phyloP scores from a whole-genome alignment of 306 rosid species.

The Canavalia gladiata region DNA sequence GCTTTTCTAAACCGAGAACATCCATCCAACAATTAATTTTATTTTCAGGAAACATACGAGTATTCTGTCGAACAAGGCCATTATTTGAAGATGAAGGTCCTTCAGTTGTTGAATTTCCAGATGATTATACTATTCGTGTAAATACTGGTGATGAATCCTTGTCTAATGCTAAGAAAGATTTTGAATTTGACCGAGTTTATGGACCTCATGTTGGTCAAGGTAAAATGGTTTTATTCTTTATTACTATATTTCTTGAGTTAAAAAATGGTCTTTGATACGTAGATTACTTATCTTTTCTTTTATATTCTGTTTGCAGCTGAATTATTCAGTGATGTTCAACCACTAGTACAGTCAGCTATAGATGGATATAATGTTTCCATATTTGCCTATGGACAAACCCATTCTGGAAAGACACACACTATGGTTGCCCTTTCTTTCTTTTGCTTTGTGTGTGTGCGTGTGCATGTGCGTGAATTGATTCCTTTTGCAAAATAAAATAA shows the following conservation, averaged over 20 bases:
- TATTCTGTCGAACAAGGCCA: slow-evolving; percentile 88
- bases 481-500: not conserved
- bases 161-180: slow-evolving; percentile 88
- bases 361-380: slow-evolving; percentile 96
- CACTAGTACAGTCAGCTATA: slow-evolving; percentile 91
- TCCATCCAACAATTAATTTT: slow-evolving; percentile 32
- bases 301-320: slow-evolving; percentile 69
- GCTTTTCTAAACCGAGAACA: slow-evolving; percentile 40
- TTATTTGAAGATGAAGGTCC: slow-evolving; percentile 96
- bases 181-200: slow-evolving; percentile 90
- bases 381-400: slow-evolving; percentile 90
- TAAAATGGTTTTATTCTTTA: slow-evolving; percentile 46
- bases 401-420: slow-evolving; percentile 93
- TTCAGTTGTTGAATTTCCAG: slow-evolving; percentile 85
- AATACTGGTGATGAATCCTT: slow-evolving; percentile 82
- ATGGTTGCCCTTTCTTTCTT: slow-evolving; percentile 70
- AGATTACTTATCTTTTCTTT: slow-evolving; percentile 45
- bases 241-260: slow-evolving; percentile 16
- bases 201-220: slow-evolving; percentile 99
- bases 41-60: slow-evolving; percentile 83
- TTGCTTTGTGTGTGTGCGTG: slow-evolving; percentile 16
- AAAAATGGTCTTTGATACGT: slow-evolving; percentile 22
- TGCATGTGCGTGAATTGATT: not conserved
- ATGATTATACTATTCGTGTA: slow-evolving; percentile 81
- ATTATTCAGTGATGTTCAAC: slow-evolving; percentile 92